Evolutionary conservation across 176 grass and related monocot genomes (phyloP), one percentile per base, ranked within the genome.

Genomic region (Cocos nucifera): DNA sequence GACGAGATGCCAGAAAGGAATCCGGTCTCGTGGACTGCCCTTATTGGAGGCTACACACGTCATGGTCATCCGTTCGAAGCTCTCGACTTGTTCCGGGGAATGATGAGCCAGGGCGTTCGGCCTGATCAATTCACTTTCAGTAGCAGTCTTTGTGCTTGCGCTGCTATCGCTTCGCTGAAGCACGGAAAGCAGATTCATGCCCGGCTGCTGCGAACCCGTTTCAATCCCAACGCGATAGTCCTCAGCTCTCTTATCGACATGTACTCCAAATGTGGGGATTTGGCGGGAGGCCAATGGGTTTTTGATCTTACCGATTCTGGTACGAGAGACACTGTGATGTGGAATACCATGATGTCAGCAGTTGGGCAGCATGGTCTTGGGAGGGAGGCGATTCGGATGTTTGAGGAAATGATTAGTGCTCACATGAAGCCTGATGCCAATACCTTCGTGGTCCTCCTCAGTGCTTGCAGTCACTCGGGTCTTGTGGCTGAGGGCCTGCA

Each of bases 221-320:
- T 85, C 69, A 80, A 68, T 57, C 69, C n/a, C 49, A 80, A 57
- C 69, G 35, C 26, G 2, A 70, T 69, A 50, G 71, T 82, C 53
- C 19, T 71, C 2, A 73, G 57, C 67, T 77, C 75, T 64, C 79
- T 89, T n/a, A 65, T 95, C 27, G 81, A 77, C 65, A 95, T 95
- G 85, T 95, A 95, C 27, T 85, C 85, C 59, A 85, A 85, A 70
- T 89, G 89, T 52, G 73, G 81, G 27, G 71, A 62, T 76, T 61
- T 95, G 64, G 61, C 23, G 19, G 71, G 57, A 74, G 78, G 63
- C 39, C 80, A 6, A 56, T 22, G 74, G 28, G 65, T 85, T 22
- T 95, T 95, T 65, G 17, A 58, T 15, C 64, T 78, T 57, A 49
- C 60, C 7, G n/a, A 57, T 69, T 52, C 27, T n/a, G 21, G 53